phyloP scores from a whole-genome alignment of 495 filamentous ascomycete genomes.

The Barbatosphaeria neglecta region DNA sequence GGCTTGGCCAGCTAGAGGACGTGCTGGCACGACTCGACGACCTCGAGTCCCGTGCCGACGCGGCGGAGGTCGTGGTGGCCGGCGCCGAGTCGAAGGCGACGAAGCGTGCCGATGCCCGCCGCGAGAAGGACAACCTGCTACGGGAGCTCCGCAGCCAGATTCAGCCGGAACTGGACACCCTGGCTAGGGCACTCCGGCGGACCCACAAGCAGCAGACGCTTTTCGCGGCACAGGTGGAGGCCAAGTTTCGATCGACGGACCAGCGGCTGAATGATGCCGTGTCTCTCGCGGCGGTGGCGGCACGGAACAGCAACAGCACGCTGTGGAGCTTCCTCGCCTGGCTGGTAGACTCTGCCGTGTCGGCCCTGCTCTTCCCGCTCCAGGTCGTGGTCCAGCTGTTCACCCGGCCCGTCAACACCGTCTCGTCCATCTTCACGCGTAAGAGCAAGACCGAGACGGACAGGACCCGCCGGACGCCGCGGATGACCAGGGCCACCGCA shows the following conservation, averaged over 20 bases:
- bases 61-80: conserved; percentile 17
- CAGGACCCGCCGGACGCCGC: not conserved
- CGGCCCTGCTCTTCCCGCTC: conserved; percentile 18
- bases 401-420: conserved; percentile 11
- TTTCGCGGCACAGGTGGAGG: conserved; percentile 61
- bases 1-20: conserved; percentile 46
- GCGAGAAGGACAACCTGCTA: conserved; percentile 36
- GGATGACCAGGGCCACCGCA: not conserved
- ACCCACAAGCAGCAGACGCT: conserved; percentile 83
- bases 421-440: conserved; percentile 10
- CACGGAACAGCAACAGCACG: conserved; percentile 32
- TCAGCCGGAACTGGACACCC: conserved; percentile 74
- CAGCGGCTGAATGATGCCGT: conserved; percentile 63
- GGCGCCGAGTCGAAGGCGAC: conserved; percentile 11
- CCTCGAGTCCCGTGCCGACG: conserved; percentile 48
- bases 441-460: conserved; percentile 11
- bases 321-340: conserved; percentile 10
- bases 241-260: conserved; percentile 58
- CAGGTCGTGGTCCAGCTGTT: conserved; percentile 12
- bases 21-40: conserved; percentile 55
- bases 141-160: conserved; percentile 51
- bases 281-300: conserved; percentile 62
- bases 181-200: conserved; percentile 82
- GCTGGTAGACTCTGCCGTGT: conserved; percentile 14
- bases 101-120: conserved; percentile 20